Evolutionary conservation across 345 rosid genomes (phyloP).

Genomic region (Lenwebbia sp.): DNA sequence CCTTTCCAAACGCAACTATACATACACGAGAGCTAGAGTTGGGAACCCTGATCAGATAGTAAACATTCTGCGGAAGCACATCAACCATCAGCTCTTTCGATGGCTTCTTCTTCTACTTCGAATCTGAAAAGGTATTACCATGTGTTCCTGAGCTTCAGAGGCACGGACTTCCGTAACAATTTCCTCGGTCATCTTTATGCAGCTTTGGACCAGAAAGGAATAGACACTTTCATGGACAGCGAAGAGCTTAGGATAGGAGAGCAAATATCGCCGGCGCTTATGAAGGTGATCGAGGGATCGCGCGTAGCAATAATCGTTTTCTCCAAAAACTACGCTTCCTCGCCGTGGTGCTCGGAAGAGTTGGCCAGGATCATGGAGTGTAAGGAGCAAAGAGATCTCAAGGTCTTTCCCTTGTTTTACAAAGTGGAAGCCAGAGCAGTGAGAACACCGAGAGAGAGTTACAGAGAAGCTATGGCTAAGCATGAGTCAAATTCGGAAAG

Average conservation of each 20-base stretch:
- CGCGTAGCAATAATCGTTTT: accelerated
- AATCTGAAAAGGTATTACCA: background rate
- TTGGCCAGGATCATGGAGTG: background rate
- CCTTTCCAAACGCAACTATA: too few relatives aligned
- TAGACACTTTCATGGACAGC: background rate
- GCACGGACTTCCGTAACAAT: accelerated
- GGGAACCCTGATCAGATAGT: too few relatives aligned
- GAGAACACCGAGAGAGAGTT: background rate
- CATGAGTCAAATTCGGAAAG: background rate
- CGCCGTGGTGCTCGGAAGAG: background rate
- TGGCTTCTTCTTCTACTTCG: too few relatives aligned
- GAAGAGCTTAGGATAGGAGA: background rate
- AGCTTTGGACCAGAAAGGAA: background rate
- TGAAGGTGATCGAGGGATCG: background rate
- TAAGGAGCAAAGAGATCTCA: accelerated
- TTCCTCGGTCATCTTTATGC: background rate
- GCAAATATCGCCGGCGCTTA: background rate
- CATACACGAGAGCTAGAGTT: too few relatives aligned
- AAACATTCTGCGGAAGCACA: too few relatives aligned
- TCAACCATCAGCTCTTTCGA: too few relatives aligned
- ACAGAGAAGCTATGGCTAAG: background rate
- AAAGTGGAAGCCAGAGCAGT: background rate
- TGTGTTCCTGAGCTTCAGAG: background rate
- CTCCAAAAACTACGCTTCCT: background rate
- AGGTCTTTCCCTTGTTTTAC: background rate